Percentiles rank a stretch among this genome's conserved stretches.
Evolutionary conservation across 495 filamentous ascomycete species (phyloP).

Genomic region (Tuber indicum): DNA sequence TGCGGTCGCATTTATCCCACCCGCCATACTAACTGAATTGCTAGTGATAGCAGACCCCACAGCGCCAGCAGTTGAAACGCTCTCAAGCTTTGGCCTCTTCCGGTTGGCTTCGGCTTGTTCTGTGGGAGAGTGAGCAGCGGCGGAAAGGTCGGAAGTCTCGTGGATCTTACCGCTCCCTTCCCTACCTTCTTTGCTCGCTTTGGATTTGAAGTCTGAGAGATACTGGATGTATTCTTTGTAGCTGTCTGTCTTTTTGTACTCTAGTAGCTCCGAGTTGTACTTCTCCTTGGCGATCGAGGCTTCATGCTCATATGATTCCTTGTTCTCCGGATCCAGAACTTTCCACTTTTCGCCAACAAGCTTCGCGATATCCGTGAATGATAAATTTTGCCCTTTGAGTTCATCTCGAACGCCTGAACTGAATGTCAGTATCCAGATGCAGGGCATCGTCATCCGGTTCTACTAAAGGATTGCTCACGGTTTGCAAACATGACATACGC

Average conservation of each 20-base stretch:
- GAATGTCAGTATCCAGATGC: constrained; percentile 12
- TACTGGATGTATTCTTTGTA: constrained; percentile 60
- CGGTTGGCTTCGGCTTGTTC: constrained; percentile 36
- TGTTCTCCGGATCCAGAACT: constrained; percentile 55
- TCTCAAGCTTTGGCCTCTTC: constrained; percentile 38
- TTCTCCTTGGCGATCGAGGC: constrained; percentile 64
- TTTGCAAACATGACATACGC: constrained; percentile 82
- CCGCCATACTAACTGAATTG: constrained; percentile 13
- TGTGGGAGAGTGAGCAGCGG: constrained; percentile 29
- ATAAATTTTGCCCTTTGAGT: constrained; percentile 63
- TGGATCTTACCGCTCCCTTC: constrained; percentile 36
- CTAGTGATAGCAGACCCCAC: constrained; percentile 14
- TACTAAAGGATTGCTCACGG: constrained; percentile 49
- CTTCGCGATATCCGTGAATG: constrained; percentile 77
- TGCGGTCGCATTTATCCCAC: constrained; percentile 19
- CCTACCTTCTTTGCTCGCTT: constrained; percentile 49
- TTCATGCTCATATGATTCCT: constrained; percentile 63
- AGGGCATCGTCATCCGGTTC: not conserved
- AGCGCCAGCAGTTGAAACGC: constrained; percentile 12
- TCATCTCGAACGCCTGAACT: constrained; percentile 62
- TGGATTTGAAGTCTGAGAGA: constrained; percentile 65
- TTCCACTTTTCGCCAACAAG: constrained; percentile 76
- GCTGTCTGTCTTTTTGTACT: constrained; percentile 65
- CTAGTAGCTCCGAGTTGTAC: constrained; percentile 58
- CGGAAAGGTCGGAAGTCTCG: constrained; percentile 18